A percentile compares a stretch with the other conserved stretches of the same genome.
Conservation (phyloP, 768 basidiomycete genomes). For the Steccherinum ochraceum region DNA sequence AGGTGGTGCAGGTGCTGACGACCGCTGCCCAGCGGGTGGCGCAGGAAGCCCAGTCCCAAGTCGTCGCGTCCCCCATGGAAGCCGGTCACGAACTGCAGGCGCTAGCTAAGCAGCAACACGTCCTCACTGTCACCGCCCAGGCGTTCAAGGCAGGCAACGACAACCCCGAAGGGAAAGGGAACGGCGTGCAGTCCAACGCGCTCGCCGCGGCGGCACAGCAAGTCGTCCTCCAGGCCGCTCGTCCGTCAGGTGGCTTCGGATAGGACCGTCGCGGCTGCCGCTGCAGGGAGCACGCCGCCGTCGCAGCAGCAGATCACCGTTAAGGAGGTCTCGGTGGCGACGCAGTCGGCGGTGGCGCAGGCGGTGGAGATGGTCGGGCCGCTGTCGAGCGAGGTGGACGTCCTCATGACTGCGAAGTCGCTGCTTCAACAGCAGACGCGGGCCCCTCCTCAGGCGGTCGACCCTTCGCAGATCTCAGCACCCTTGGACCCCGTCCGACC, state of each 20-base stretch:
- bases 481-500: slow-evolving; percentile 25
- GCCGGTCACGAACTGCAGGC: slow-evolving; percentile 49
- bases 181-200: slow-evolving; percentile 38
- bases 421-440: slow-evolving; percentile 41
- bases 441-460: slow-evolving; percentile 16
- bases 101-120: slow-evolving; percentile 76
- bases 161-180: slow-evolving; percentile 39
- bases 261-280: slow-evolving; percentile 38
- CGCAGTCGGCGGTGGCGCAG: slow-evolving; percentile 76
- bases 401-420: slow-evolving; percentile 63
- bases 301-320: slow-evolving; percentile 40
- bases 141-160: slow-evolving; percentile 51
- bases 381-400: slow-evolving; percentile 72
- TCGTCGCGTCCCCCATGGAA: slow-evolving; percentile 45
- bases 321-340: slow-evolving; percentile 51
- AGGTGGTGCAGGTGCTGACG: slow-evolving; percentile 73
- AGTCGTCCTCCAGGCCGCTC: slow-evolving; percentile 73
- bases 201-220: slow-evolving; percentile 76
- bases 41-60: slow-evolving; percentile 64
- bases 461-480: slow-evolving; percentile 19
- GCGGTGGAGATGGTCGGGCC: slow-evolving; percentile 75
- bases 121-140: slow-evolving; percentile 63
- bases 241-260: slow-evolving; percentile 51
- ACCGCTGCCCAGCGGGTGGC: slow-evolving; percentile 74
- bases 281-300: slow-evolving; percentile 31